These are phyloP conservation scores for Falciphora oryzae DNA, from an alignment of 2,329 filamentous ascomycete genomes.

Conservation along the genomic window DNA sequence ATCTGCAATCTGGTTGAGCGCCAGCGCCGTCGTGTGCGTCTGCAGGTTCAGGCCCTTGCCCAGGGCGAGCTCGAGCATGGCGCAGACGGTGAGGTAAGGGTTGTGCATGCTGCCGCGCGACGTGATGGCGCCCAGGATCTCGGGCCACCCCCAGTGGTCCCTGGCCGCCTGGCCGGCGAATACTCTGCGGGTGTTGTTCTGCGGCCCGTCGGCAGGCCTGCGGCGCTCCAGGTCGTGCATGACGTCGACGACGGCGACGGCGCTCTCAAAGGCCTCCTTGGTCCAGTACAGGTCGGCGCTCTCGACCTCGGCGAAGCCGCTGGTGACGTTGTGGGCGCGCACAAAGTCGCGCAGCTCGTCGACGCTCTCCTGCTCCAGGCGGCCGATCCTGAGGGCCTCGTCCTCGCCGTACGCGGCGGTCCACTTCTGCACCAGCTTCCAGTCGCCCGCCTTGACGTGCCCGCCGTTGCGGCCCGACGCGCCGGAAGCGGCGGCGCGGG, in stretches of 20 bases:
- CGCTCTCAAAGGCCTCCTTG: constrained; percentile 25
- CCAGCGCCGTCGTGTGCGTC: constrained; percentile 41
- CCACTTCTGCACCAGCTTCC: not conserved
- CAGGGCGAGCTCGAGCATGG: constrained; percentile 38
- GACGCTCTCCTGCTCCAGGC: constrained; percentile 7
- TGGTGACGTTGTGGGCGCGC: constrained; percentile 40
- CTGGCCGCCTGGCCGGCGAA: constrained; percentile 29
- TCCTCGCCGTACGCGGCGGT: constrained; percentile 6
- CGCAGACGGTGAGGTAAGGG: constrained; percentile 44
- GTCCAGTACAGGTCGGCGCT: constrained; percentile 40
- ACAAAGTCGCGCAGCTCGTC: constrained; percentile 54
- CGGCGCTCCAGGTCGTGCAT: constrained; percentile 21
- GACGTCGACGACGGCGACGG: constrained; percentile 25
- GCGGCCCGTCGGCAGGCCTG: constrained; percentile 27
- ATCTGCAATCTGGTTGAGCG: constrained; percentile 10
- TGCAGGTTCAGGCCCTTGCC: constrained; percentile 43
- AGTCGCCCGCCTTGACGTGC: constrained; percentile 8
- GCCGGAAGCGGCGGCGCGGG: constrained; percentile 21
- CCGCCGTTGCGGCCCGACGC: constrained; percentile 27
- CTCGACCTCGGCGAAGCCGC: constrained; percentile 37
- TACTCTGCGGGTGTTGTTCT: constrained; percentile 28
- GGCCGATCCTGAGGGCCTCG: constrained; percentile 1
- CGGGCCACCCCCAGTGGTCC: constrained; percentile 24
- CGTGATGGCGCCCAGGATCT: constrained; percentile 35
- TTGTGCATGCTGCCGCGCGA: constrained; percentile 44